Evolutionary conservation across 1,284 basidiomycete genomes (phyloP), one percentile per base, ranked within the genome.

Genomic region (Cutaneotrichosporon curvatum): DNA sequence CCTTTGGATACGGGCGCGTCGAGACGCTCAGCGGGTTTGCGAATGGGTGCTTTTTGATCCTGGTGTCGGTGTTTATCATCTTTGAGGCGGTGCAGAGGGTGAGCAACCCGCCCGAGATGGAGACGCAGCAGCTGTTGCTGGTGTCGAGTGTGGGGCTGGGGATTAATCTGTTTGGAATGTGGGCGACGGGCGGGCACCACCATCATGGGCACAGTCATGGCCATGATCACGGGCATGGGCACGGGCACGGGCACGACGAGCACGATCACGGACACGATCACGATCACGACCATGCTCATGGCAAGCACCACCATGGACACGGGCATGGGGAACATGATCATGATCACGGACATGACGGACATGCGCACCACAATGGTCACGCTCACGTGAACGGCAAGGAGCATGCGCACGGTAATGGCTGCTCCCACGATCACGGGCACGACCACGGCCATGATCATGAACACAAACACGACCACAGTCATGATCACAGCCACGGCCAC

Each of bases 111-210:
- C 95, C 95, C 1, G 90, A 94, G 60, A 99, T 99, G 91, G 92
- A 92, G 63, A 97, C 91, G 7, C 85, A 80, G 51, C 94, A 97
- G 65, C 76, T 99, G 2, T 72, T 99, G 25, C 76, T 96, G 1
- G 87, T 99, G 39, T 92, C 87, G 58, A 80, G 82, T 2, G 73
- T 96, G 31, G 95, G 95, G 2, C 74, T 99, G 10, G 86, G 76
- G 1, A 92, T 99, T 48, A 99, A 99, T 68, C 71, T 99, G 23
- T 97, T 97, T 61, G 95, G 95, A 25, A 96, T 99, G 92, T 91
- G 92, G 71, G 95, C 95, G 1, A 99, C 95, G 76, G 95, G 95
- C 7, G 88, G 88, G 2, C 88, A 91, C 70, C 86, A 88, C 66
- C 87, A 90, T 68, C 62, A 66, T 43, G 54, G 43, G 14, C 84